phyloP scores from a whole-genome alignment of 257 asterid genomes.

The Haberlea rhodopensis region DNA sequence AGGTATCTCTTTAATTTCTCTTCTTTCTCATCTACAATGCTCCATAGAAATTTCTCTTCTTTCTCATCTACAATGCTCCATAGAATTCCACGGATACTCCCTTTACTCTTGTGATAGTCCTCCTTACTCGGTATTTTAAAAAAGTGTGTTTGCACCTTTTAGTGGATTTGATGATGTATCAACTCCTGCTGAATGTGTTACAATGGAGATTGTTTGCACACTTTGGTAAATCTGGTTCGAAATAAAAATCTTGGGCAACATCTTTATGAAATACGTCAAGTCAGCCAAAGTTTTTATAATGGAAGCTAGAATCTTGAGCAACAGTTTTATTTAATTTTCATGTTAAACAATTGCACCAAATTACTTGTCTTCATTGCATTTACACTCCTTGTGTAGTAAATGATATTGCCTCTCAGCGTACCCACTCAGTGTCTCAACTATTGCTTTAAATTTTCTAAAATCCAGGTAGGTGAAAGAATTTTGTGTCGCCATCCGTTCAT shows the following conservation, averaged over 20 bases:
- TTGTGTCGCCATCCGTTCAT: slow-evolving; percentile 88
- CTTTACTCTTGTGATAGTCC: too few relatives aligned
- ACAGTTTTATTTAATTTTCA: neutral
- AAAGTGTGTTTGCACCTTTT: neutral
- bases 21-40: too few relatives aligned
- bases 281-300: neutral
- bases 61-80: too few relatives aligned
- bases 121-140: too few relatives aligned
- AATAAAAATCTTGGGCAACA: slow-evolving; percentile 4
- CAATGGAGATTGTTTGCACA: neutral
- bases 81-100: slow-evolving; percentile 20
- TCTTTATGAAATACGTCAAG: neutral
- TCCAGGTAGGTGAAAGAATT: slow-evolving; percentile 72
- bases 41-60: too few relatives aligned
- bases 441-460: slow-evolving; percentile 17
- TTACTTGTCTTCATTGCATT: neutral
- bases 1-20: too few relatives aligned
- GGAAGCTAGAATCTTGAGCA: neutral
- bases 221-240: neutral
- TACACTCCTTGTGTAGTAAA: neutral
- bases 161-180: neutral
- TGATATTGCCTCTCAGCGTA: neutral
- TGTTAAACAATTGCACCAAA: neutral
- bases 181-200: neutral
- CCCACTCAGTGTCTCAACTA: slow-evolving; percentile 3